phyloP scores from a whole-genome alignment of 192 early-diverging fungal species.

The Backusella tarrabulga region DNA sequence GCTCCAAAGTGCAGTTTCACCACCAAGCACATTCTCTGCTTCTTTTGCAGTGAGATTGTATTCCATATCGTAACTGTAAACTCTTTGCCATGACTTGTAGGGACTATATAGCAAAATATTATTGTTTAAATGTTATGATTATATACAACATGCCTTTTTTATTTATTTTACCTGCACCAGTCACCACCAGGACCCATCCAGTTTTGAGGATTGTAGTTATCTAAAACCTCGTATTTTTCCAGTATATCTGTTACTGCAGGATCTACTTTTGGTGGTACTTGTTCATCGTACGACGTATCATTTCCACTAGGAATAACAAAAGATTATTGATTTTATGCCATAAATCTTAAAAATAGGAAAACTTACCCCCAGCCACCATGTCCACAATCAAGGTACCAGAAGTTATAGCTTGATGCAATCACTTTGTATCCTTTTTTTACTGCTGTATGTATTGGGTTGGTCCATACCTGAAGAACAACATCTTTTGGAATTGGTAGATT shows the following conservation, averaged over 20 bases:
- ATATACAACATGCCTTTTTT: background rate
- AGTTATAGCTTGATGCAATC: slow-evolving; percentile 61
- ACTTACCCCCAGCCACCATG: slow-evolving; percentile 67
- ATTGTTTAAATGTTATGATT: background rate
- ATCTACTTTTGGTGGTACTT: slow-evolving; percentile 24
- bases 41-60: slow-evolving; percentile 51
- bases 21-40: slow-evolving; percentile 62
- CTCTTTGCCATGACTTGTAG: slow-evolving; percentile 72
- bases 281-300: slow-evolving; percentile 50
- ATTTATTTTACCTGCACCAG: slow-evolving; percentile 56
- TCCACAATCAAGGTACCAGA: slow-evolving; percentile 81
- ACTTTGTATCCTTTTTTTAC: slow-evolving; percentile 60
- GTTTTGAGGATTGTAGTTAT: slow-evolving; percentile 36
- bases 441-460: slow-evolving; percentile 58
- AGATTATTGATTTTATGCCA: background rate
- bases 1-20: slow-evolving; percentile 72
- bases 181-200: slow-evolving; percentile 51
- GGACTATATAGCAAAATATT: slow-evolving; percentile 43
- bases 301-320: slow-evolving; percentile 43
- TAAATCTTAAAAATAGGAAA: background rate
- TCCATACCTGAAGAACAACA: slow-evolving; percentile 72
- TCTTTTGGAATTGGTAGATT: slow-evolving; percentile 50
- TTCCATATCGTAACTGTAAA: slow-evolving; percentile 69
- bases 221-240: slow-evolving; percentile 19
- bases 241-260: slow-evolving; percentile 33